phyloP scores from a whole-genome alignment of 202 grass and related monocot species.

The Carex sylvatica region DNA sequence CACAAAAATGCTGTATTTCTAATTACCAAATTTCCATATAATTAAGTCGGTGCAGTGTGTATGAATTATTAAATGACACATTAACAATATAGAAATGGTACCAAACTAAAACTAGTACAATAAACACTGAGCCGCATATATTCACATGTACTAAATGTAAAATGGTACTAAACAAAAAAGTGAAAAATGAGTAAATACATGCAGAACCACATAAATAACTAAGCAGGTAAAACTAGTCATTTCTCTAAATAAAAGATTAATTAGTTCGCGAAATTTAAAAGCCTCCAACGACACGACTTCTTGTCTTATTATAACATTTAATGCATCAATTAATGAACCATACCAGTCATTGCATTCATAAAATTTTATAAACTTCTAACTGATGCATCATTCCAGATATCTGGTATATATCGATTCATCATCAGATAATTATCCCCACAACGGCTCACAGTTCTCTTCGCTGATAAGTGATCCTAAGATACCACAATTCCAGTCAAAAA shows the following conservation, averaged over 20 bases:
- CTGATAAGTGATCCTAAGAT: conserved; percentile 71
- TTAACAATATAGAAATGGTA: neutral
- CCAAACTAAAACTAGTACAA: neutral
- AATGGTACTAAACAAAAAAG: neutral
- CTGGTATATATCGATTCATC: conserved; percentile 40
- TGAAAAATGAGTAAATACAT: neutral
- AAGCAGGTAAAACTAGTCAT: neutral
- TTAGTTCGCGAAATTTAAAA: neutral
- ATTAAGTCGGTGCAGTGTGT: neutral
- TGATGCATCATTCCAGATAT: conserved; percentile 55
- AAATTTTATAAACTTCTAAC: neutral
- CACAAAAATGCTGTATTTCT: neutral
- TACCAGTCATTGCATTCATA: neutral
- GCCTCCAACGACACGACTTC: neutral
- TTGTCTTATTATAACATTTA: neutral
- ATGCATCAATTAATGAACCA: neutral
- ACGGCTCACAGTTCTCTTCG: conserved; percentile 41
- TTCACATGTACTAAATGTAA: neutral
- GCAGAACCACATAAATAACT: neutral
- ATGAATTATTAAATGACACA: neutral
- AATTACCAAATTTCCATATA: neutral
- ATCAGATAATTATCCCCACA: conserved; percentile 52
- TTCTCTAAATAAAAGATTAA: neutral
- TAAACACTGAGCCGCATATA: neutral
- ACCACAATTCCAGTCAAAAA: conserved; percentile 42